Conservation (phyloP, 2,329 filamentous ascomycete genomes). For the Teratosphaeria epicoccoides region DNA sequence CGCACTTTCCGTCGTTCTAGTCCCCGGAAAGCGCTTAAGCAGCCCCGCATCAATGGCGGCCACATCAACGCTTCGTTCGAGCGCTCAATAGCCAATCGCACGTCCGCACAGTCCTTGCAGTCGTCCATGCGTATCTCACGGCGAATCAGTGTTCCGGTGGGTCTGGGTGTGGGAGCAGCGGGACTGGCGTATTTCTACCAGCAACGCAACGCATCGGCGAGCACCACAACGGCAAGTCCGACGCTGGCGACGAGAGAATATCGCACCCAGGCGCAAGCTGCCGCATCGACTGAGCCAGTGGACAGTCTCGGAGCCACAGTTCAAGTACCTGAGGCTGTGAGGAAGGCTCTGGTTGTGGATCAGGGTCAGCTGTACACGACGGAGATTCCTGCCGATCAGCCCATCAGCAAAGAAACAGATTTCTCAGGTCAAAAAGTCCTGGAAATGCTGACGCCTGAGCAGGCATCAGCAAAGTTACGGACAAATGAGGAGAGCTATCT, state of each 20-base stretch:
- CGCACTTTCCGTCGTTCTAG: slow-evolving; percentile 57
- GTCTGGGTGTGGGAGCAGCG: slow-evolving; percentile 58
- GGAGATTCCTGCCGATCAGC: slow-evolving; percentile 72
- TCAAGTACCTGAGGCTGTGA: slow-evolving; percentile 43
- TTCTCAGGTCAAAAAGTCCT: slow-evolving; percentile 75
- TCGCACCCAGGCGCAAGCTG: slow-evolving; percentile 19
- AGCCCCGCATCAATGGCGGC: slow-evolving; percentile 28
- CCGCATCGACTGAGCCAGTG: slow-evolving; percentile 14
- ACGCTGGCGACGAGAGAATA: slow-evolving; percentile 24
- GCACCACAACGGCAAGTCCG: slow-evolving; percentile 7
- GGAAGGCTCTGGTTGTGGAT: slow-evolving; percentile 70
- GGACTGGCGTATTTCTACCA: slow-evolving; percentile 65
- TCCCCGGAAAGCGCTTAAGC: slow-evolving; percentile 49
- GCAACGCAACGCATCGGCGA: slow-evolving; percentile 8
- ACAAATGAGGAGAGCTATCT: slow-evolving; percentile 85
- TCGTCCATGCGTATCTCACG: slow-evolving; percentile 65
- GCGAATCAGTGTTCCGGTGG: slow-evolving; percentile 54
- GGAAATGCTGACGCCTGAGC: slow-evolving; percentile 93
- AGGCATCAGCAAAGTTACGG: slow-evolving; percentile 80
- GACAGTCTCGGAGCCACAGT: slow-evolving; percentile 18
- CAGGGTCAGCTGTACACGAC: slow-evolving; percentile 84
- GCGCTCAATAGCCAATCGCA: slow-evolving; percentile 34
- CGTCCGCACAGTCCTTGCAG: slow-evolving; percentile 36
- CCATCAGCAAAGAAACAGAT: slow-evolving; percentile 78
- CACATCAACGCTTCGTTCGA: slow-evolving; percentile 36